Evolutionary conservation across 768 basidiomycete species (phyloP), one percentile per base, ranked within the genome.

Genomic region (Harrya chromipes): DNA sequence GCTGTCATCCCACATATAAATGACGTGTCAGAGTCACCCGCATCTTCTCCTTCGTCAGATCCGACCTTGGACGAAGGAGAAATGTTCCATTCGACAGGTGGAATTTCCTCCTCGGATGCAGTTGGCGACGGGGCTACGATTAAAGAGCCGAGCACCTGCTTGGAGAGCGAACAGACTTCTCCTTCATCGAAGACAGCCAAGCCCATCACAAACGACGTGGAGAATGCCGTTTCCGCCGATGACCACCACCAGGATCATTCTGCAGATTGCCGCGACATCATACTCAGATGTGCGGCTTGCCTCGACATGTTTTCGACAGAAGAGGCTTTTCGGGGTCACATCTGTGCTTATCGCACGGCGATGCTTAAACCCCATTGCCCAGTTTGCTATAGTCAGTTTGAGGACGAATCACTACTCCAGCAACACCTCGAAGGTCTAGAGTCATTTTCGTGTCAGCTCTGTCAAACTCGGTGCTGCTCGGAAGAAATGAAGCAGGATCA

Each of bases 401-500:
- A 52, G n/a, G 58, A 67, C 19, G 50, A 17, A 6, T 4, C 20
- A 4, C 46, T 26, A 13, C 53, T 66, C 24, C 53, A 53, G 36
- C 11, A 58, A 21, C 64, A 66, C 27, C 7, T 64, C 40, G 46
- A 54, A 35, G 43, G 42, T 10, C 49, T 49, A 11, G 27, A 43
- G 11, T 17, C 35, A 13, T 51, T 66, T 31, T 49, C 50, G 8
- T 65, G 64, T 42, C 53, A 54, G 27, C 37, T 60, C 26, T 65
- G 65, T 36, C 33, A 10, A 35, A 36, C 41, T 56, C 46, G 47
- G 23, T 60, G 50, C 39, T 65, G 64, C 40, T 64, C 62, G 23
- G 43, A 56, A 10, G 56, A 58, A 46, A 56, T 60, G 46, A n/a
- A 66, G 23, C 52, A 64, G 17, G 62, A 66, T 27, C 64, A 66